These are phyloP conservation scores for Moesziomyces parantarcticus DNA, from an alignment of 1,284 basidiomycete species.

Conservation along the genomic window DNA sequence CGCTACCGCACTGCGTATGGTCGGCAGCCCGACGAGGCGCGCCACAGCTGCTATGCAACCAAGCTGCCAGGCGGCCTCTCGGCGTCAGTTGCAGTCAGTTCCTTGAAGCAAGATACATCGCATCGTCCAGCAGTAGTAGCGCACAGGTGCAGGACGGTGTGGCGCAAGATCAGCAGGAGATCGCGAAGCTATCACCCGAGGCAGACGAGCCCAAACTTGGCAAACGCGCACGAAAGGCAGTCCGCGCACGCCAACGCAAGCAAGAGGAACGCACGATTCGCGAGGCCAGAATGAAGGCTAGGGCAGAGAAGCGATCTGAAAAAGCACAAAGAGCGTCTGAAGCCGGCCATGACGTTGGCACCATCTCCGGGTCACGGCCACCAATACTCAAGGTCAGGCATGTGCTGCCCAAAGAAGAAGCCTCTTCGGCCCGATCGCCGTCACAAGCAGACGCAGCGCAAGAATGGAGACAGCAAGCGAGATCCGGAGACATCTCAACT, in stretches of 20 bases:
- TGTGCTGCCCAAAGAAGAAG: background rate
- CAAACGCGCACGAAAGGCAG: slow-evolving; percentile 30
- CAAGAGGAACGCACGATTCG: slow-evolving; percentile 15
- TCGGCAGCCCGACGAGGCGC: background rate
- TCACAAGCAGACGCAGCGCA: slow-evolving; percentile 3
- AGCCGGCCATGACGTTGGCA: rapidly evolving
- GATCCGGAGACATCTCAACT: background rate
- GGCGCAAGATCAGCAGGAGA: background rate
- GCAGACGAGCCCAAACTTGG: slow-evolving; percentile 20
- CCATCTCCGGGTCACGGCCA: background rate
- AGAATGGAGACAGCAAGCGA: slow-evolving; percentile 5
- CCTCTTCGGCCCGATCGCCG: background rate
- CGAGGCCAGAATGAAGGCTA: slow-evolving; percentile 13
- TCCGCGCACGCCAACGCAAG: slow-evolving; percentile 21
- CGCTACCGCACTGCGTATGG: background rate
- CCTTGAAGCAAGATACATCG: slow-evolving; percentile 5
- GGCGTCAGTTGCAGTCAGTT: background rate
- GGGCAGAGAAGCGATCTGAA: background rate
- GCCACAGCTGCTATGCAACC: background rate
- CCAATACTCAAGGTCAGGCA: slow-evolving; percentile 27
- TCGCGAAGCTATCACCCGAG: background rate
- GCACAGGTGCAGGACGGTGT: slow-evolving; percentile 21
- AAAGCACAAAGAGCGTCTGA: background rate
- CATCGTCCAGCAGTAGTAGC: slow-evolving; percentile 15
- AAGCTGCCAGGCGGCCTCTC: too few relatives aligned